A percentile compares a stretch with the other conserved stretches of the same genome.
These are phyloP conservation scores for Pseudoturritis turrita DNA, from an alignment of 345 rosid species.

Conservation along the genomic window DNA sequence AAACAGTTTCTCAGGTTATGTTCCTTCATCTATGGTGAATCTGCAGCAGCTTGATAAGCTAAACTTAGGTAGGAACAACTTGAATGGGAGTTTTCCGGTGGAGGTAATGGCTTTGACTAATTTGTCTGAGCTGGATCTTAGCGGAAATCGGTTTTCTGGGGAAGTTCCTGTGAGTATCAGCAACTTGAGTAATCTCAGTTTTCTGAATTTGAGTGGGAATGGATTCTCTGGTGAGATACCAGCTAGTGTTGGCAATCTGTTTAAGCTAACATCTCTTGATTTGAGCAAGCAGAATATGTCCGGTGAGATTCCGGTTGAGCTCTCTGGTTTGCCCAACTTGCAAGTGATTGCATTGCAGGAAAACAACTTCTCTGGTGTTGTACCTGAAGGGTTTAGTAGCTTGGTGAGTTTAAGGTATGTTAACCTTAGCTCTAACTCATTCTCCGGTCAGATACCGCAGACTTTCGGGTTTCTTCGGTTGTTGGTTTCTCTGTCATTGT, in stretches of 20 bases:
- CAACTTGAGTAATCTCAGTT: conserved; percentile 40
- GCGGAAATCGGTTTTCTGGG: conserved; percentile 56
- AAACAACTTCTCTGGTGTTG: conserved; percentile 60
- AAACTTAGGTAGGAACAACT: conserved; percentile 46
- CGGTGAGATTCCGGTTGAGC: conserved; percentile 68
- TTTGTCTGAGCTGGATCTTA: conserved; percentile 67
- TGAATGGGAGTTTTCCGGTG: conserved; percentile 62
- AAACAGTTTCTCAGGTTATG: conserved; percentile 59
- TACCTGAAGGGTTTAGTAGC: conserved; percentile 90
- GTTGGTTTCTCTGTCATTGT: conserved; percentile 60
- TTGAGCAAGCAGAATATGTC: conserved; percentile 65
- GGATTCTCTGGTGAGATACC: conserved; percentile 56
- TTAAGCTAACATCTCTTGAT: conserved; percentile 49
- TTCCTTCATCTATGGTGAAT: conserved; percentile 51
- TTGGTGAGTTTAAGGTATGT: conserved; percentile 60
- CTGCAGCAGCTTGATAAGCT: conserved; percentile 50
- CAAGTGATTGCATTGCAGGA: conserved; percentile 86
- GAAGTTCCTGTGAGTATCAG: conserved; percentile 52
- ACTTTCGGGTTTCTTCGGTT: conserved; percentile 74
- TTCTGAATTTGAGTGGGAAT: conserved; percentile 56
- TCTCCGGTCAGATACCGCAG: conserved; percentile 60
- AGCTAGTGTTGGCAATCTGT: conserved; percentile 43
- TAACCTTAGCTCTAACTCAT: conserved; percentile 66
- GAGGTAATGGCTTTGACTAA: conserved; percentile 52
- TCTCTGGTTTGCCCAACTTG: conserved; percentile 76